phyloP scores from a whole-genome alignment of 2,329 filamentous ascomycete species.

The Alternaria infectoria region DNA sequence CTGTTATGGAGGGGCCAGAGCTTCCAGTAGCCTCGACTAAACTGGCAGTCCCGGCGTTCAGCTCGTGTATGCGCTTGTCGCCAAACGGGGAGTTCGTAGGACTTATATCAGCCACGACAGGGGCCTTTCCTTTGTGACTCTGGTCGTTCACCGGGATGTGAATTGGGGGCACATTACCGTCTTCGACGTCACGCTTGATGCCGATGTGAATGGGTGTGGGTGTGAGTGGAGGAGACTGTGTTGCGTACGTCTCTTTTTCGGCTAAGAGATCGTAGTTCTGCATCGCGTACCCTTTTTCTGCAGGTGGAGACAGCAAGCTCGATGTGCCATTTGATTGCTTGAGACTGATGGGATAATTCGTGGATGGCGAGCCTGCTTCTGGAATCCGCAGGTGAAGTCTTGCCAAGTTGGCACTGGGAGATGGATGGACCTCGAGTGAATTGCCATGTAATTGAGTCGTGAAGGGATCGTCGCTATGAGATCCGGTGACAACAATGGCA shows the following conservation, averaged over 20 bases:
- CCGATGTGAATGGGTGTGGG: neutral
- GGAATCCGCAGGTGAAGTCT: neutral
- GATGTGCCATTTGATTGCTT: no score
- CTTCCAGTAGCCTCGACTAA: neutral
- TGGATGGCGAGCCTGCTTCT: neutral
- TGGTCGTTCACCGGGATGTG: rapidly evolving
- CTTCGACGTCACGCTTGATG: neutral
- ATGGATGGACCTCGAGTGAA: neutral
- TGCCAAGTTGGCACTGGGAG: neutral
- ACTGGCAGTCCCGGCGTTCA: neutral
- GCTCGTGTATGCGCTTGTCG: neutral
- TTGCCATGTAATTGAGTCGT: neutral
- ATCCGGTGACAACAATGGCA: no score
- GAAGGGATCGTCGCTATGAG: no score
- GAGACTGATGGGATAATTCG: neutral
- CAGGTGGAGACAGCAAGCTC: no score
- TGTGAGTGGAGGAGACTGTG: neutral
- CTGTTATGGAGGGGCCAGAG: neutral
- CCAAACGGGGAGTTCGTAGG: neutral
- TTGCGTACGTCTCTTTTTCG: neutral
- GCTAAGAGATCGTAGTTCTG: no score
- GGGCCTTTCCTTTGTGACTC: neutral
- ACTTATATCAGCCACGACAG: neutral
- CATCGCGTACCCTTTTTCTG: no score
- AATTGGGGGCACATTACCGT: rapidly evolving